Evolutionary conservation across 2,329 filamentous ascomycete species (phyloP), one percentile per base, ranked within the genome.

Genomic region (Neurospora sp.): DNA sequence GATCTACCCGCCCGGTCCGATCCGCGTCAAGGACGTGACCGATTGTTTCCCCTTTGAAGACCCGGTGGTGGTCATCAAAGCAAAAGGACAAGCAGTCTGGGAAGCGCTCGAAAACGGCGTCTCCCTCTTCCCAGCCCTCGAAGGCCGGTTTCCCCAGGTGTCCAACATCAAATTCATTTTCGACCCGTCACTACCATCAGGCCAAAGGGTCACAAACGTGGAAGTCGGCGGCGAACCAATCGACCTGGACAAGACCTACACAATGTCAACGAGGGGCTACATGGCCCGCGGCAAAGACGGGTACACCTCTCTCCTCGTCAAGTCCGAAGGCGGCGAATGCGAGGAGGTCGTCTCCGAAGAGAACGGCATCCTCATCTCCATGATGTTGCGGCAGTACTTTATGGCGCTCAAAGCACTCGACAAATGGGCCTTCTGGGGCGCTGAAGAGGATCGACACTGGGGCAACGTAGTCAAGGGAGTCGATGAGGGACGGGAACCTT

Each of bases 21-120:
- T 97, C 8, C 84, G 90, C 33, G 82, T 97, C 71, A 92, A 92
- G 76, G 93, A 96, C 76, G 87, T 96, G n/a, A 87, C 93, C 70
- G 91, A 92, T 68, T 97, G 93, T 77, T 97, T 97, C 74, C 94
- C 94, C 0, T 97, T 97, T 75, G 93, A 97, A 77, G 93, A 97
- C 73, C 93, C 93, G 0, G 91, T 94, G 1, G 90, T 97, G 0
- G 87, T 96, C 4, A 83, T 97, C 71, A 87, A 86, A 40, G 84
- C 93, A 4, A 88, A 83, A 0, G 94, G 94, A 0, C 84, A 88
- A 74, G 91, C 90, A 1, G 87, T 97, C 39, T 83, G 90, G 76
- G 90, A 89, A n/a, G 93, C 93, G 0, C 79, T 97, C 1, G 93
- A 97, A 78, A 97, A 97, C 75, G 89, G 90, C 0, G 89, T 97